Percentiles rank a stretch among this genome's conserved stretches.
These are phyloP conservation scores for Pichia nanzhaoensis DNA, from an alignment of 805 yeast species.

Conservation along the genomic window DNA sequence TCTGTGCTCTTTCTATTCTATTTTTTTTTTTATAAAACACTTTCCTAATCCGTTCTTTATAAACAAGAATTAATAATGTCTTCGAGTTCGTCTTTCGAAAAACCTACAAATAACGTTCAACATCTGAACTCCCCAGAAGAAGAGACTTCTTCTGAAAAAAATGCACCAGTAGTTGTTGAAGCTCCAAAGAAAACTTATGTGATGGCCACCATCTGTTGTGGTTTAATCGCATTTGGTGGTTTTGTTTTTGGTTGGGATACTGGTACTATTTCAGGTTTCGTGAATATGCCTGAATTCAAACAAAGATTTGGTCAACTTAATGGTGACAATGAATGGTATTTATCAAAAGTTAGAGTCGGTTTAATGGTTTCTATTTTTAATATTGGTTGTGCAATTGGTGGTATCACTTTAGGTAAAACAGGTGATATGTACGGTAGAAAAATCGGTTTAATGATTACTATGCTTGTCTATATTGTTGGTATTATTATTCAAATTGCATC, in stretches of 20 bases:
- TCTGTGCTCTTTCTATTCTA: neutral
- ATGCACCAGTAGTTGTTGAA: conserved; percentile 19
- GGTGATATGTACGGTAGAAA: conserved; percentile 61
- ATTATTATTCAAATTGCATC: conserved; percentile 56
- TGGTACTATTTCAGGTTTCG: conserved; percentile 70
- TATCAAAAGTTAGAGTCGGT: conserved; percentile 51
- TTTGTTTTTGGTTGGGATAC: conserved; percentile 76
- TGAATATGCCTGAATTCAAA: conserved; percentile 53
- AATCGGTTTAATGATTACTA: conserved; percentile 44
- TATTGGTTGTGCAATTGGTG: conserved; percentile 70
- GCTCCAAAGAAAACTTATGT: conserved; percentile 22
- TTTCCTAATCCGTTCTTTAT: neutral
- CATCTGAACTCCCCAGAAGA: conserved; percentile 1
- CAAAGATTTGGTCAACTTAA: conserved; percentile 43
- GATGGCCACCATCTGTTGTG: conserved; percentile 34
- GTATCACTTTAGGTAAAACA: conserved; percentile 47
- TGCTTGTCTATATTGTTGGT: conserved; percentile 55
- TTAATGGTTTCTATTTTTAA: conserved; percentile 65
- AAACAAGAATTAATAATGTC: conserved; percentile 4
- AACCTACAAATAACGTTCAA: conserved; percentile 3
- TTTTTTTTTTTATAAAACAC: neutral
- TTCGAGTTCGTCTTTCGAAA: conserved; percentile 7
- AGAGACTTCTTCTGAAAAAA: conserved; percentile 7
- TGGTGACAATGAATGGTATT: conserved; percentile 34
- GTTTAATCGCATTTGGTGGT: conserved; percentile 68